Percentiles rank a stretch among this genome's conserved stretches.
Conservation (phyloP, 805 yeast genomes). For the Schwanniomyces vanrijiae region DNA sequence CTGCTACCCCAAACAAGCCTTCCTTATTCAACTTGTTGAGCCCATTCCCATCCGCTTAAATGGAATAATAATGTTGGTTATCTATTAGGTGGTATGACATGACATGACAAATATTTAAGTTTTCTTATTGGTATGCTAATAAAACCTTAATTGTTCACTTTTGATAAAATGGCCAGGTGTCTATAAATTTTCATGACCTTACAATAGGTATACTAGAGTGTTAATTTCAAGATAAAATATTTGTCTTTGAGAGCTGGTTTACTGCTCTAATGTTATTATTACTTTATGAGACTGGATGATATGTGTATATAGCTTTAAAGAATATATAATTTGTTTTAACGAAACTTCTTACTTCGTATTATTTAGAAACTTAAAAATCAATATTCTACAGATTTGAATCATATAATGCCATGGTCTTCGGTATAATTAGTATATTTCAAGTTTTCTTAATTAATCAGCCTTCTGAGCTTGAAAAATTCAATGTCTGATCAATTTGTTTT, state of each 20-base stretch:
- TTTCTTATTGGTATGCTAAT: neutral
- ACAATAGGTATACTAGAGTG: neutral
- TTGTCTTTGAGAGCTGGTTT: neutral
- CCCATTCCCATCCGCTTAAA: constrained; percentile 74
- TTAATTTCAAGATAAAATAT: no score
- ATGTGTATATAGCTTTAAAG: neutral
- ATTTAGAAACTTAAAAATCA: no score
- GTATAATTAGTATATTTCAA: no score
- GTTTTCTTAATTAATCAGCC: neutral
- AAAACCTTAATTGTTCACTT: neutral
- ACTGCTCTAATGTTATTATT: neutral
- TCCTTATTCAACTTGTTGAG: constrained; percentile 72
- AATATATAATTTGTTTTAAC: neutral
- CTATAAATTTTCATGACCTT: neutral
- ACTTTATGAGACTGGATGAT: neutral
- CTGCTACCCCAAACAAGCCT: constrained; percentile 80
- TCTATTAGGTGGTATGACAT: neutral
- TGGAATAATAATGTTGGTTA: neutral
- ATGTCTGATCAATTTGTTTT: neutral
- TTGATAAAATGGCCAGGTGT: neutral
- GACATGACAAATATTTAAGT: neutral
- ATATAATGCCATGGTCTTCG: no score
- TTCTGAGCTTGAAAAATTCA: neutral
- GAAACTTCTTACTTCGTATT: neutral
- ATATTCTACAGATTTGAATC: no score